phyloP scores from a whole-genome alignment of 768 basidiomycete species.

The Leccinellum albellum region DNA sequence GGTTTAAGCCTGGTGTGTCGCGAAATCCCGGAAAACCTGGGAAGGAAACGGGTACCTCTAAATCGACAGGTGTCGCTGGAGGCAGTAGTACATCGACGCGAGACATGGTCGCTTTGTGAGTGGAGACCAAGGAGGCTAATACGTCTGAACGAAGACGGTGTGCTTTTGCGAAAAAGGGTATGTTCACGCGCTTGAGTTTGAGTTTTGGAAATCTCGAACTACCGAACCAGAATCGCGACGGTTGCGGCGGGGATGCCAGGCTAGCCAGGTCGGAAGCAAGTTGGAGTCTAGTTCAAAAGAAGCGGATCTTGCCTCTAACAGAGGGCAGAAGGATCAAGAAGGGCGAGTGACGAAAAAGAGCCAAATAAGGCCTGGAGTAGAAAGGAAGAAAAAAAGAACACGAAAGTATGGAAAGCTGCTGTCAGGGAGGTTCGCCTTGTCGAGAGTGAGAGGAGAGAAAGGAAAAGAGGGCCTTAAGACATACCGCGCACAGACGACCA shows the following conservation, averaged over 20 bases:
- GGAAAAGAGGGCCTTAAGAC: slow-evolving; percentile 24
- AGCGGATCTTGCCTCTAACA: slow-evolving; percentile 53
- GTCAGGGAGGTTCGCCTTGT: slow-evolving; percentile 80
- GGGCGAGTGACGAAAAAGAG: slow-evolving; percentile 59
- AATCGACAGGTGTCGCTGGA: slow-evolving; percentile 26
- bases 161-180: slow-evolving; percentile 25
- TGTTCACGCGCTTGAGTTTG: slow-evolving; percentile 21
- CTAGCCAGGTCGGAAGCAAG: slow-evolving; percentile 53
- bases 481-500: slow-evolving; percentile 76
- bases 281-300: slow-evolving; percentile 50
- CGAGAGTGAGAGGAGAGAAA: slow-evolving; percentile 14
- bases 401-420: slow-evolving; percentile 20
- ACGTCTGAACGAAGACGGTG: slow-evolving; percentile 24
- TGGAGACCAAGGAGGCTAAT: slow-evolving; percentile 18
- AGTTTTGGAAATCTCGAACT: slow-evolving; percentile 44
- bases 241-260: slow-evolving; percentile 53
- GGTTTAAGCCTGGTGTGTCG: slow-evolving; percentile 20
- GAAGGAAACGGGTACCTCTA: slow-evolving; percentile 30
- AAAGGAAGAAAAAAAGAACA: slow-evolving; percentile 10
- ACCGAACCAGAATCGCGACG: slow-evolving; percentile 78
- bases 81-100: slow-evolving; percentile 47
- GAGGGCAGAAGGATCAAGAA: slow-evolving; percentile 10
- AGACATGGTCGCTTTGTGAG: slow-evolving; percentile 47
- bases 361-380: neutral
- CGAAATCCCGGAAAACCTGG: slow-evolving; percentile 22